phyloP scores from a whole-genome alignment of 2,329 filamentous ascomycete species.

The Metarhizium sp. region DNA sequence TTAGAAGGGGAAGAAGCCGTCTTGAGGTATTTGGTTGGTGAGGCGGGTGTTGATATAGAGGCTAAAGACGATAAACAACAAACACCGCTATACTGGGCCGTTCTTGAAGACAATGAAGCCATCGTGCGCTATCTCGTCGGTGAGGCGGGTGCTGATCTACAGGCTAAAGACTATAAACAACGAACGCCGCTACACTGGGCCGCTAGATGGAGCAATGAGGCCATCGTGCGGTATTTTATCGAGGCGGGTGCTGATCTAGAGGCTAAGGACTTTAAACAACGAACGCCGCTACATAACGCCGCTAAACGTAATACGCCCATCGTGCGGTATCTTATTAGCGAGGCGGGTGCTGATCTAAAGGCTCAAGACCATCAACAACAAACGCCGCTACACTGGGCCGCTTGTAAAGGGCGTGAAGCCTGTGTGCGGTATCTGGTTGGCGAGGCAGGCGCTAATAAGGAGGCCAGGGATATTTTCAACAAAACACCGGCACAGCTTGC shows the following conservation, averaged over 20 bases:
- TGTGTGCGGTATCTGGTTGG: slow-evolving; percentile 7
- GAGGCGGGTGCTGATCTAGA: background rate
- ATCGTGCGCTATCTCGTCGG: slow-evolving; percentile 8
- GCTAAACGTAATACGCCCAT: no score
- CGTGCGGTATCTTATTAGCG: no score
- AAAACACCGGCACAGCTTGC: background rate
- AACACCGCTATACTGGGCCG: background rate
- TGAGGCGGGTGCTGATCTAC: no score
- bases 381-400: background rate
- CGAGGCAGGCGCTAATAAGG: background rate
- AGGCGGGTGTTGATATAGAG: background rate
- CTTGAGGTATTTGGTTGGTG: background rate
- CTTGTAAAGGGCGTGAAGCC: background rate
- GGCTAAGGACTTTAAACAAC: background rate
- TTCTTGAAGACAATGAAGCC: background rate
- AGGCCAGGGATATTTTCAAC: background rate
- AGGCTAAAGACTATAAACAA: no score
- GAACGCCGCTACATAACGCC: no score
- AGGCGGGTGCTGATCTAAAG: background rate
- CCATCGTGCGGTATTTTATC: no score
- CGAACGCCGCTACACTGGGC: no score
- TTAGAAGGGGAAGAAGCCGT: background rate
- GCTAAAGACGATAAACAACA: background rate
- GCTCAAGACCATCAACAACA: accelerated
- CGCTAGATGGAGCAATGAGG: no score